A percentile compares a stretch with the other conserved stretches of the same genome.
Evolutionary conservation across 176 grass and related monocot species (phyloP).

Genomic region (Cymbopogon citratus): DNA sequence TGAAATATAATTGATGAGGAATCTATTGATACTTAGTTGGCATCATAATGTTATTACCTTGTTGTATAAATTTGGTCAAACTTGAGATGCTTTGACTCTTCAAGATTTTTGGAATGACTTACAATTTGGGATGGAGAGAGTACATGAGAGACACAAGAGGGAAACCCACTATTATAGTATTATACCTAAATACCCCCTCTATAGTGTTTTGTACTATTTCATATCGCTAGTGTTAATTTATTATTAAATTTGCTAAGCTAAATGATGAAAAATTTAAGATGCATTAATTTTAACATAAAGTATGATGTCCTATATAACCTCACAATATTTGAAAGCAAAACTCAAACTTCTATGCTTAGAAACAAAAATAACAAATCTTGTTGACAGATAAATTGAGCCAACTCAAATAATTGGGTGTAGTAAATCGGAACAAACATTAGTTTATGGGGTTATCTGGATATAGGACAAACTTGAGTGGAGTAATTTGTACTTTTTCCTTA

Average conservation of each 20-base stretch:
- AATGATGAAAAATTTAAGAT: not conserved
- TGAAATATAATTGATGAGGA: too few species aligned
- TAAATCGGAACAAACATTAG: not conserved
- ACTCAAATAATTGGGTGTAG: not conserved
- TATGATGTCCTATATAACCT: not conserved
- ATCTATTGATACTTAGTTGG: too few species aligned
- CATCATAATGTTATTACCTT: too few species aligned
- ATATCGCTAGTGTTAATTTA: not conserved
- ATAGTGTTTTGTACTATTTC: not conserved
- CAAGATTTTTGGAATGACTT: too few species aligned
- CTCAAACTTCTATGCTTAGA: not conserved
- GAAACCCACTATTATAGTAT: not conserved
- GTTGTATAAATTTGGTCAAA: too few species aligned
- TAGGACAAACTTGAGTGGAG: not conserved
- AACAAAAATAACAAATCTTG: not conserved
- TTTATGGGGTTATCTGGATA: not conserved
- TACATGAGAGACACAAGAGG: not conserved
- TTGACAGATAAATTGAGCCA: not conserved
- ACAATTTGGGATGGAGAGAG: too few species aligned
- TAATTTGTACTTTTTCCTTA: not conserved
- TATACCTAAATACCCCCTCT: not conserved
- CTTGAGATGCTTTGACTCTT: too few species aligned
- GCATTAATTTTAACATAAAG: not conserved
- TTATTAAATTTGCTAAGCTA: not conserved
- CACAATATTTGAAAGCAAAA: not conserved